Conservation (phyloP, 1,284 basidiomycete species). For the Cryptococcus amylolentus region DNA sequence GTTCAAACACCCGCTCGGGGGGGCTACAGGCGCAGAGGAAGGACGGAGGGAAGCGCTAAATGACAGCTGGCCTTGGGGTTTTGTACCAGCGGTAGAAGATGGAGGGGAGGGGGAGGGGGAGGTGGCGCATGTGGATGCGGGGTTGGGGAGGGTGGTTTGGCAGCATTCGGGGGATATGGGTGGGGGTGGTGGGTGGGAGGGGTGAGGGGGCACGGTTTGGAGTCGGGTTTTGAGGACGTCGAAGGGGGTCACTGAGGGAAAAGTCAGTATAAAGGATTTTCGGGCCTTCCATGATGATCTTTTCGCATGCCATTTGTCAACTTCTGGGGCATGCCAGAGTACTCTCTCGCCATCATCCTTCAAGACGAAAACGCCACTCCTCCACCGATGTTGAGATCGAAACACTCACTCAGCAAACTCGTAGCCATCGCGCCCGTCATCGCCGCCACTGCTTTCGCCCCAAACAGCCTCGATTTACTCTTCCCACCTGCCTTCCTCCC, state of each 20-base stretch:
- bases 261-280: too few relatives aligned
- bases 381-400: not conserved
- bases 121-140: not conserved
- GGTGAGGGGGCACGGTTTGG: conserved; percentile 45
- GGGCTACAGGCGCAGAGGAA: conserved; percentile 13
- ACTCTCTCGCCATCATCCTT: not conserved
- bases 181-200: not conserved
- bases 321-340: too few relatives aligned
- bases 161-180: not conserved
- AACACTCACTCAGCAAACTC: conserved; percentile 45
- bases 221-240: conserved; percentile 51
- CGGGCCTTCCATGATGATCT: too few relatives aligned
- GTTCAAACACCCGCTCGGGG: conserved; percentile 45
- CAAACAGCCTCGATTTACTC: conserved; percentile 27
- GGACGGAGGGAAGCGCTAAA: conserved; percentile 17
- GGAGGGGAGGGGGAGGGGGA: conserved; percentile 5
- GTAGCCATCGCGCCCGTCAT: conserved; percentile 50
- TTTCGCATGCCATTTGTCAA: too few relatives aligned
- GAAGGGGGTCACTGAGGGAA: conserved; percentile 49
- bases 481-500: not conserved
- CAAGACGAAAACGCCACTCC: not conserved
- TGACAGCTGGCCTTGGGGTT: too few relatives aligned
- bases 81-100: conserved; percentile 6
- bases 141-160: not conserved
- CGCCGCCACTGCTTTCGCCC: conserved; percentile 47